Evolutionary conservation across 805 yeast genomes (phyloP), one percentile per base, ranked within the genome.

Genomic region (Candida chilensis): DNA sequence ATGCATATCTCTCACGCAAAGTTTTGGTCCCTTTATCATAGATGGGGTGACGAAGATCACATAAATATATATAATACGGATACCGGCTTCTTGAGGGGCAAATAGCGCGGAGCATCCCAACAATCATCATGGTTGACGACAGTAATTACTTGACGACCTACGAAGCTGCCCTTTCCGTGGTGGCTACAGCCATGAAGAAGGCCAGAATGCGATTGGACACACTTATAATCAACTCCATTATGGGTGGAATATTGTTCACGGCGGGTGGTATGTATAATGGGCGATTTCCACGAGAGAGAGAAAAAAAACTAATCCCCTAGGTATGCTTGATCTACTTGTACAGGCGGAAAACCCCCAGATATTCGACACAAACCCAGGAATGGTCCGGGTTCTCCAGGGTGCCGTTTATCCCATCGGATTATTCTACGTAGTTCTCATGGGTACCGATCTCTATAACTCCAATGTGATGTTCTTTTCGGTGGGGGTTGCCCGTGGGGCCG

Each of bases 151-250:
- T 80, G 29, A 74, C 86, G 4, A 83, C 90, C 5, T 77, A 82
- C 53, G 94, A 83, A 43, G 77, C 90, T 3, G 92, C 92, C 0
- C 52, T 83, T 30, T 92, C 94, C 0, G 79, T 81, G 24, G 90
- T 82, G 13, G 94, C 94, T 6, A 83, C 92, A 0, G 65, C 86
- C 3, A 82, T 82, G 92, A 83, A 83, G 51, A 83, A 83, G 45
- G 70, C 88, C 4, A 64, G 94, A 50, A 63, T 80, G 17, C 65
- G 74, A 38, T 40, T 74, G 4, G 78, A 76, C 34, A 64, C 77
- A 1, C 47, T 83, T n/a, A 39, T 73, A 0, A 43, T 81, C 14
- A 80, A 80, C 46, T 74, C 87, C 0, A 48, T 81, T 4, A 56
- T 79, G 36, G 94, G 87, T 4, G 92, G 86, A 0, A 39, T 79